Evolutionary conservation across 805 yeast species (phyloP).

Genomic region (Starmerella sp.): DNA sequence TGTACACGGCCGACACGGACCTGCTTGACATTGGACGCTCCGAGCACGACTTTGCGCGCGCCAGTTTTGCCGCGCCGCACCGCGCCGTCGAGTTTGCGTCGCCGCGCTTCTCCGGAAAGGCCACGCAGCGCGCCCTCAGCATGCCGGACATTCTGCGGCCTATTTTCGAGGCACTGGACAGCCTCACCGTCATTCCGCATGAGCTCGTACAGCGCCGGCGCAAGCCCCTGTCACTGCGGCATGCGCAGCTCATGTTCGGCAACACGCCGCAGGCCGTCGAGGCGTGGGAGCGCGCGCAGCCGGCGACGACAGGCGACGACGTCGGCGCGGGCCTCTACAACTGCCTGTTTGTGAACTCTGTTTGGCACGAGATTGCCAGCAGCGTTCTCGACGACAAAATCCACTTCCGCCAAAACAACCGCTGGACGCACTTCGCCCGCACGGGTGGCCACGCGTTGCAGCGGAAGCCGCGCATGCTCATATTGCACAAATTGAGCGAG

Average conservation of each 20-base stretch:
- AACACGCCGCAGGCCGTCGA: conserved; percentile 38
- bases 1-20: conserved; percentile 3
- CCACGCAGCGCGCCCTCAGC: conserved; percentile 41
- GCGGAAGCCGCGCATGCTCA: conserved; percentile 35
- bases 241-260: conserved; percentile 57
- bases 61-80: neutral
- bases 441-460: conserved; percentile 15
- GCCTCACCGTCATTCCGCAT: conserved; percentile 44
- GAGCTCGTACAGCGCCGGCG: conserved; percentile 53
- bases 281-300: conserved; percentile 32
- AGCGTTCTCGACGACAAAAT: conserved; percentile 47
- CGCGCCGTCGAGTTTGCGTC: neutral
- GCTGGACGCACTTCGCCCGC: conserved; percentile 36
- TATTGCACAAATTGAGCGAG: conserved; percentile 53
- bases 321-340: conserved; percentile 35
- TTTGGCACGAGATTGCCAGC: conserved; percentile 49
- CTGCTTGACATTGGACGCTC: neutral
- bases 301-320: conserved; percentile 12
- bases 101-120: conserved; percentile 1
- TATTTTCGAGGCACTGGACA: conserved; percentile 53
- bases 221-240: conserved; percentile 55
- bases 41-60: neutral
- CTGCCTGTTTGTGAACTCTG: conserved; percentile 57
- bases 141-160: conserved; percentile 65
- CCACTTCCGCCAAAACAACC: conserved; percentile 40